Evolutionary conservation across 1,284 basidiomycete species (phyloP).

Genomic region (Ustilago cynodontis): DNA sequence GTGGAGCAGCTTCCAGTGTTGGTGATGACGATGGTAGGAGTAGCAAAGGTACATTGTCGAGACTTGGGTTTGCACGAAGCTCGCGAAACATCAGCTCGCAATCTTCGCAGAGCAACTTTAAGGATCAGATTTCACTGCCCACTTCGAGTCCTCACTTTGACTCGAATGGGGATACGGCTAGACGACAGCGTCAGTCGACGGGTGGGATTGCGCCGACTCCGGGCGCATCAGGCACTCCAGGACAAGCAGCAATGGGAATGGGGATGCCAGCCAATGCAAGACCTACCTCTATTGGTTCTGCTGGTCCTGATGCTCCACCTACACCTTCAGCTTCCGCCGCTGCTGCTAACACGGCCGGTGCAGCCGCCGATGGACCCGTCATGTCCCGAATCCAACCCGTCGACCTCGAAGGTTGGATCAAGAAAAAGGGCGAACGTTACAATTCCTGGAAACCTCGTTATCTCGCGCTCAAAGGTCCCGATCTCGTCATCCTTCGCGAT

Average conservation of each 20-base stretch:
- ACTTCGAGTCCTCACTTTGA: constrained; percentile 64
- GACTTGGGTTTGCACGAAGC: constrained; percentile 56
- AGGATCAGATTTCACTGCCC: constrained; percentile 67
- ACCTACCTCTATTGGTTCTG: constrained; percentile 32
- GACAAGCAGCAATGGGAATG: constrained; percentile 12
- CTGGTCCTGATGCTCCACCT: constrained; percentile 32
- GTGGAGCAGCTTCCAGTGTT: constrained; percentile 17
- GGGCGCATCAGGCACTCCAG: constrained; percentile 11
- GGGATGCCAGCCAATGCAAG: constrained; percentile 26
- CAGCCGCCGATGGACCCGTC: constrained; percentile 57
- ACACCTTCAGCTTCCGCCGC: constrained; percentile 54
- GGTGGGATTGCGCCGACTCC: constrained; percentile 18
- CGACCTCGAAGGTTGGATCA: constrained; percentile 80
- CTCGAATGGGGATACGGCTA: constrained; percentile 54
- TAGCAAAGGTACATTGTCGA: constrained; percentile 54
- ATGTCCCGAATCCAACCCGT: constrained; percentile 66
- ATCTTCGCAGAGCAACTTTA: constrained; percentile 48
- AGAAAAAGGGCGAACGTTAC: constrained; percentile 94
- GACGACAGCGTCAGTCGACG: constrained; percentile 48
- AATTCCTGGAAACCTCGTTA: constrained; percentile 93
- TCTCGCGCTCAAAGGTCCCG: constrained; percentile 92
- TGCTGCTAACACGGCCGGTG: constrained; percentile 35
- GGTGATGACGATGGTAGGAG: constrained; percentile 39
- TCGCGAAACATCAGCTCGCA: constrained; percentile 42
- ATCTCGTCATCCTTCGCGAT: constrained; percentile 61